Percentiles rank a stretch among this genome's conserved stretches.
These are phyloP conservation scores for Cercospora nicotianae DNA, from an alignment of 2,329 filamentous ascomycete genomes.

Conservation along the genomic window DNA sequence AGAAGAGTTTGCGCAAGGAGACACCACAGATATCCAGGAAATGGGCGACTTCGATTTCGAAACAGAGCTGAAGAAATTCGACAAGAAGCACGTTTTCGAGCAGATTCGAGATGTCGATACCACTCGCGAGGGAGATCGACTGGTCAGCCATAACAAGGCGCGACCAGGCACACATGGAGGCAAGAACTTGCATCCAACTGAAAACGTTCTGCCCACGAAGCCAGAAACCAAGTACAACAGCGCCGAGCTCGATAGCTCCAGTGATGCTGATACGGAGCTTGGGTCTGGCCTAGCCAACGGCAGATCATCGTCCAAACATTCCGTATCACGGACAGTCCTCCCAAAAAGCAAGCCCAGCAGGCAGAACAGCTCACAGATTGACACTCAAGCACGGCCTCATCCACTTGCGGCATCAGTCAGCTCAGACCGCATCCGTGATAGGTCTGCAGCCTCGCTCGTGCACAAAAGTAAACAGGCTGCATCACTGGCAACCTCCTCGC, in stretches of 20 bases:
- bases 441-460: conserved; percentile 31
- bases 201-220: conserved; percentile 77
- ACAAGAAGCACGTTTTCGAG: conserved; percentile 88
- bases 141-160: conserved; percentile 82
- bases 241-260: conserved; percentile 35
- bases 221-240: conserved; percentile 33
- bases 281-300: conserved; percentile 39
- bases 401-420: conserved; percentile 35
- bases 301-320: conserved; percentile 37
- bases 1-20: conserved; percentile 93
- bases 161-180: conserved; percentile 59
- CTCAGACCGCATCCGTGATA: conserved; percentile 31
- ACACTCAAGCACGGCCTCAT: conserved; percentile 27
- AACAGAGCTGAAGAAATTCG: conserved; percentile 85
- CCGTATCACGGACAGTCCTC: conserved; percentile 26
- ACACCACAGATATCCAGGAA: conserved; percentile 91
- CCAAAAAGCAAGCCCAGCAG: conserved; percentile 39
- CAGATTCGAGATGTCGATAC: conserved; percentile 87
- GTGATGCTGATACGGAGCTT: conserved; percentile 40
- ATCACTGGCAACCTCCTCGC: conserved; percentile 32
- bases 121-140: conserved; percentile 82
- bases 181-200: conserved; percentile 87
- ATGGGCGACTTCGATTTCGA: conserved; percentile 94
- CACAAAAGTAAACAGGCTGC: conserved; percentile 24
- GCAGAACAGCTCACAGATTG: conserved; percentile 45